Conservation (phyloP, 257 asterid species). For the Thymus quinquecostatus region DNA sequence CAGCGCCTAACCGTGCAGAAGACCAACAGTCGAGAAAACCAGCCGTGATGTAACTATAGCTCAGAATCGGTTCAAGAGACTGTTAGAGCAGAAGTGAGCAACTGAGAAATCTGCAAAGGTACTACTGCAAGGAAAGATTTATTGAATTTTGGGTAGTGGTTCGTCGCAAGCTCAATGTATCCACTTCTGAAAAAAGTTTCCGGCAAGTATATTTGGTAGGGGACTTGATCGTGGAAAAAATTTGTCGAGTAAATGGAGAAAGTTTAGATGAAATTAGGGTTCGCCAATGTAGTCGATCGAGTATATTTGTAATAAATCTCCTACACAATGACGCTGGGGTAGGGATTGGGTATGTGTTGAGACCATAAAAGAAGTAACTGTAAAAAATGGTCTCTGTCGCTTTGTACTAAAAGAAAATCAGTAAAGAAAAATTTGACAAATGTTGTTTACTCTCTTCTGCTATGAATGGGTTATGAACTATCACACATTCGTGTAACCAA, state of each 20-base stretch:
- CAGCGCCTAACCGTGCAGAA: constrained; percentile 58
- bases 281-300: constrained; percentile 39
- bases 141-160: constrained; percentile 64
- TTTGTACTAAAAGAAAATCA: constrained; percentile 25
- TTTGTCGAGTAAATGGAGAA: constrained; percentile 32
- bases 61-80: constrained; percentile 43
- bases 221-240: neutral
- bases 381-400: constrained; percentile 32
- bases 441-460: neutral
- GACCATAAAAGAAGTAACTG: constrained; percentile 39
- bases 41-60: constrained; percentile 42
- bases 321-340: constrained; percentile 9
- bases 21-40: constrained; percentile 41
- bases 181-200: constrained; percentile 31
- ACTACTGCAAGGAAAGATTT: constrained; percentile 19
- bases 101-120: constrained; percentile 17
- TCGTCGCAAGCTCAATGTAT: constrained; percentile 75
- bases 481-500: too few species aligned
- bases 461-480: too few species aligned
- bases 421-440: neutral
- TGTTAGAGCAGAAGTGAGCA: constrained; percentile 29
- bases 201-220: too few species aligned
- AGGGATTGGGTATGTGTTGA: constrained; percentile 26
- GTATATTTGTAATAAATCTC: constrained; percentile 41
- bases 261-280: constrained; percentile 33